Base-by-base conservation (phyloP, 495 filamentous ascomycete species). In the Xanthoparmelia taractica region DNA sequence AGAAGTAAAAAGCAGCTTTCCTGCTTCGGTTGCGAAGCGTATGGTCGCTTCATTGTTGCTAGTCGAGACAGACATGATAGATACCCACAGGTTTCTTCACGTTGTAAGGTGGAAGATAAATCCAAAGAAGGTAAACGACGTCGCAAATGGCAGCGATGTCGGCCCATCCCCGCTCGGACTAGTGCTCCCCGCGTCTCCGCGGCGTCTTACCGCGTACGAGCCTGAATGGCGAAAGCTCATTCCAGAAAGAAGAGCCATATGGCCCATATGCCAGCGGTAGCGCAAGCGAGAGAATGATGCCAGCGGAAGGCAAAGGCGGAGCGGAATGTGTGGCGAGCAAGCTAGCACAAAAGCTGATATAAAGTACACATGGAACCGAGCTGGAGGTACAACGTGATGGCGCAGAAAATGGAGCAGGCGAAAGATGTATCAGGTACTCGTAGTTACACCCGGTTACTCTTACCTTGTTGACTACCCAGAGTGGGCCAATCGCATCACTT, bases 11-110 rank as follows among this genome's bases (percentile, higher is more conserved):
- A 13, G 17, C 36, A 36, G 38, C 6, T 27, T 27, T 25, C 79
- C 79, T 65, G 77, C 74, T 36, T 74, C 69, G 0, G 76, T 80
- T n/a, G 79, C 79, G 55, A 80, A 75, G 65, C 78, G 75, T 65
- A 80, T 79, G 15, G 73, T 76, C 12, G 79, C 75, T 67, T 76
- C 68, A 52, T 12, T 29, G 48, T 52, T 8, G 5, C 25, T 13
- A 29, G 4, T 52, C 25, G 18, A 52, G 27, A 18, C 27, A 7
- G 48, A 29, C 48, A 52, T 52, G 48, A 18, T 52, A 12, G 2
- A 18, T 52, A 29, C 48, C 13, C 5, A 17, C 8, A 31, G 17
- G 1, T 11, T 25, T 6, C 8, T 8, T 29, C 48, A 52, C 6
- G 18, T 11, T 15, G 25, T 31, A 11, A 31, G 25, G 4, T 52